Percentiles rank a stretch among this genome's conserved stretches.
phyloP scores from a whole-genome alignment of 352 stramenopile species.

The Globisporangium mamillatum region DNA sequence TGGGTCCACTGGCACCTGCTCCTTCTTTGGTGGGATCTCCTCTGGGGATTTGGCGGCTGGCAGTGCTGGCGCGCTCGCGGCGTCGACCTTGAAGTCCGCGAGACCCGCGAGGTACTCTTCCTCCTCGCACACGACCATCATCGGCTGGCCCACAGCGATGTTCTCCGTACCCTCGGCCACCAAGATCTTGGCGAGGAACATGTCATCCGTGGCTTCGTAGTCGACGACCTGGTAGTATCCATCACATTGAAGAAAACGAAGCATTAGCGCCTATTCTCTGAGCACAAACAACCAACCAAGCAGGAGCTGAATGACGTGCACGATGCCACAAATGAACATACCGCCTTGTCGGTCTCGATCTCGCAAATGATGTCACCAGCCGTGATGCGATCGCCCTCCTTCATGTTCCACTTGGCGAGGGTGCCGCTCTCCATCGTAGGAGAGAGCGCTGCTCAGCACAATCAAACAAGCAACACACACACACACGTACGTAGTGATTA shows the following conservation, averaged over 20 bases:
- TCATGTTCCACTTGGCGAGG: slow-evolving; percentile 93
- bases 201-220: slow-evolving; percentile 98
- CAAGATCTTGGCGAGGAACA: slow-evolving; percentile 96
- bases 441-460: slow-evolving; percentile 74
- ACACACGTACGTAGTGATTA: not conserved
- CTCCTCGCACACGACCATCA: slow-evolving; percentile 96
- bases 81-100: slow-evolving; percentile 75
- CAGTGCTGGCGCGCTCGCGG: slow-evolving; percentile 25
- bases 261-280: not conserved
- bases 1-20: slow-evolving; percentile 50
- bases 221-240: slow-evolving; percentile 83
- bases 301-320: too few species aligned
- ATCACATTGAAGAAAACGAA: not conserved
- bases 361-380: slow-evolving; percentile 95
- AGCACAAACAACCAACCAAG: not conserved
- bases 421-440: slow-evolving; percentile 98
- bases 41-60: slow-evolving; percentile 44
- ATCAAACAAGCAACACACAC: not conserved
- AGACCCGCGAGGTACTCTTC: slow-evolving; percentile 62
- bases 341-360: slow-evolving; percentile 99
- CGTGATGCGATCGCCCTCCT: slow-evolving; percentile 91
- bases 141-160: slow-evolving; percentile 91
- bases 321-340: slow-evolving; percentile 11
- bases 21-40: slow-evolving; percentile 67
- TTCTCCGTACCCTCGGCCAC: slow-evolving; percentile 88